Percentiles rank a stretch among this genome's conserved stretches.
phyloP scores from a whole-genome alignment of 2,329 filamentous ascomycete species.

The Botrytis pseudocinerea region DNA sequence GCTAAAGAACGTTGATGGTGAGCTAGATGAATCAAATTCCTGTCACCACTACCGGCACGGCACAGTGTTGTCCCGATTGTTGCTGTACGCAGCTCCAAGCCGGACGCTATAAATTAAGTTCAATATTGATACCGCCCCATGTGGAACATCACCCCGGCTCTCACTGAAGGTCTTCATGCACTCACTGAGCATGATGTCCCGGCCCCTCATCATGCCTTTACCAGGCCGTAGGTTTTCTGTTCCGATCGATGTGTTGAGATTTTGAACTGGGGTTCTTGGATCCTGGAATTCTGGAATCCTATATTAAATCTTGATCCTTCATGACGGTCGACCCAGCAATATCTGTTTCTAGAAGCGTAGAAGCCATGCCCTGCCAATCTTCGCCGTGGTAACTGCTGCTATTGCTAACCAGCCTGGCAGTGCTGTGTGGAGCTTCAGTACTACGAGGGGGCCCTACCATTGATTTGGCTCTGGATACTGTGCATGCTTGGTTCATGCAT shows the following conservation, averaged over 20 bases:
- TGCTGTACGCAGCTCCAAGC: not conserved
- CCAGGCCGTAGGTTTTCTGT: constrained; percentile 2
- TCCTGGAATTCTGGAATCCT: not conserved
- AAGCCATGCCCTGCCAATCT: not conserved
- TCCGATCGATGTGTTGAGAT: constrained; percentile 2
- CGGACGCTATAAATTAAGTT: not conserved
- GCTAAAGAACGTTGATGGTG: not conserved
- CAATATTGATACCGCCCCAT: not conserved
- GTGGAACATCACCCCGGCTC: not conserved
- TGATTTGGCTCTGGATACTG: constrained; percentile 8
- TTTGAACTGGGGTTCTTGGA: not conserved
- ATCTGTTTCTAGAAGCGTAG: not conserved
- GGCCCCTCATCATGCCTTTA: not conserved
- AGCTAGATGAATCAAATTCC: not conserved
- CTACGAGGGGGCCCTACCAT: not conserved
- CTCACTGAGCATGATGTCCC: not conserved
- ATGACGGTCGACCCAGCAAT: not conserved
- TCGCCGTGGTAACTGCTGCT: not conserved
- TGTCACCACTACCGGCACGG: not conserved
- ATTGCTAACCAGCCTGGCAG: not conserved
- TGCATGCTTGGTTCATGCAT: constrained; percentile 4
- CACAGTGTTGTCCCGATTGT: not conserved
- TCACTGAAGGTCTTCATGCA: not conserved
- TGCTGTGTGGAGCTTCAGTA: not conserved
- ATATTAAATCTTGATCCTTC: constrained; percentile 2